A percentile compares a stretch with the other conserved stretches of the same genome.
These are phyloP conservation scores for Coprinellus aureogranulatus DNA, from an alignment of 768 basidiomycete species.

Conservation along the genomic window DNA sequence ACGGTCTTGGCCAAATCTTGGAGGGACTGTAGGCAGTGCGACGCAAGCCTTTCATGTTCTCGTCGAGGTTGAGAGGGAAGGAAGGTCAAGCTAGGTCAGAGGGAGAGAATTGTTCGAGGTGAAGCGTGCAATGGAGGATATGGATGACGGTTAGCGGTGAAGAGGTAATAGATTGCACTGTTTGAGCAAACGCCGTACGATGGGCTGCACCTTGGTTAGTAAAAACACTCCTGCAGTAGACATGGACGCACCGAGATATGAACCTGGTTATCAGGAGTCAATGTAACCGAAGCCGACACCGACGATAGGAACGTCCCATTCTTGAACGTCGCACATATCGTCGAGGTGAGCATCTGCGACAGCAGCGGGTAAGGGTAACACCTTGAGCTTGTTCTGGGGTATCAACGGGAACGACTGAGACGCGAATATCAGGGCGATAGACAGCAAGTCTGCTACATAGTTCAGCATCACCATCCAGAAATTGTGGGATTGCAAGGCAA, in stretches of 20 bases:
- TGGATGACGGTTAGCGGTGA: constrained; percentile 33
- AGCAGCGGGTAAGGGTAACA: constrained; percentile 55
- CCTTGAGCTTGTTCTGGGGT: constrained; percentile 52
- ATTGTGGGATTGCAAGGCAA: no score
- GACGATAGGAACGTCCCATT: constrained; percentile 53
- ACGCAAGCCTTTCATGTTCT: constrained; percentile 29
- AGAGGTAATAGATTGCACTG: constrained; percentile 34
- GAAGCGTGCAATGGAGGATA: constrained; percentile 35
- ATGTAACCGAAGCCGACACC: constrained; percentile 30
- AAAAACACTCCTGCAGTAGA: no score
- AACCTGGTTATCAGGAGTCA: constrained; percentile 24
- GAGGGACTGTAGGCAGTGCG: constrained; percentile 29
- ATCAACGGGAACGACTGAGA: constrained; percentile 61
- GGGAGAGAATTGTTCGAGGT: constrained; percentile 32
- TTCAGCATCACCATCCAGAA: no score
- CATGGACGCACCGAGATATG: constrained; percentile 28
- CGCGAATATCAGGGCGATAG: constrained; percentile 52
- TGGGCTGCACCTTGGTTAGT: constrained; percentile 21
- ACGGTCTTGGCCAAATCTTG: constrained; percentile 39
- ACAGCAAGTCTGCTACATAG: constrained; percentile 44
- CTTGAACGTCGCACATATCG: constrained; percentile 54
- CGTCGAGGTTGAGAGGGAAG: constrained; percentile 20
- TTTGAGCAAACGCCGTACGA: constrained; percentile 33
- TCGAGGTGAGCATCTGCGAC: constrained; percentile 34
- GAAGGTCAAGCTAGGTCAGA: constrained; percentile 36